phyloP scores from a whole-genome alignment of 2,329 filamentous ascomycete species.

The Balansia obtecta region DNA sequence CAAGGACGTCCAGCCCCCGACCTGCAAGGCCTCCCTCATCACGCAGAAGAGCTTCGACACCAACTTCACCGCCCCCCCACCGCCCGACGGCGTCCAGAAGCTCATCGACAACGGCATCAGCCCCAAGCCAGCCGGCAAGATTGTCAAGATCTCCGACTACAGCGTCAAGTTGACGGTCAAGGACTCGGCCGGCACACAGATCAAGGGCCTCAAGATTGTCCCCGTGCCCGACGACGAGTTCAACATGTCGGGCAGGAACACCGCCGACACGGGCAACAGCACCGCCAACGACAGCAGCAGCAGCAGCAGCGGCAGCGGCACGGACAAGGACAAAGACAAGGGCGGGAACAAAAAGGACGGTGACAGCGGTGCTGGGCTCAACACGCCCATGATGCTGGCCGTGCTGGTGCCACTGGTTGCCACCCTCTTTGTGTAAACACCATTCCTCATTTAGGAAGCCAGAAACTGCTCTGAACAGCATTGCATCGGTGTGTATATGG shows the following conservation, averaged over 20 bases:
- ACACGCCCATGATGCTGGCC: conserved; percentile 20
- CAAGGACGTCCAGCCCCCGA: conserved; percentile 39
- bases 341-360: conserved; percentile 6
- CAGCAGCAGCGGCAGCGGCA: conserved; percentile 11
- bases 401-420: conserved; percentile 20
- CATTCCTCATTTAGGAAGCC: neutral
- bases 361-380: conserved; percentile 17
- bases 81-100: conserved; percentile 53
- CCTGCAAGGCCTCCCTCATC: conserved; percentile 57
- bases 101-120: conserved; percentile 68
- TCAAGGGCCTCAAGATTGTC: conserved; percentile 35
- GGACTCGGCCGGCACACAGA: conserved; percentile 26
- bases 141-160: conserved; percentile 56
- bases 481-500: too few relatives aligned
- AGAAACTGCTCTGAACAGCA: too few relatives aligned
- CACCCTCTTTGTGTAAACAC: conserved; percentile 20
- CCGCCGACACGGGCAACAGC: conserved; percentile 19
- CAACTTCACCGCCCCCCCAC: conserved; percentile 65
- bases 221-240: conserved; percentile 29
- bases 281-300: conserved; percentile 9
- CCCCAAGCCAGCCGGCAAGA: conserved; percentile 49
- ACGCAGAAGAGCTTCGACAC: conserved; percentile 53
- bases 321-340: conserved; percentile 5
- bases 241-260: conserved; percentile 34
- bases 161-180: conserved; percentile 36